phyloP scores from a whole-genome alignment of 306 rosid species.

The Vicia faba region DNA sequence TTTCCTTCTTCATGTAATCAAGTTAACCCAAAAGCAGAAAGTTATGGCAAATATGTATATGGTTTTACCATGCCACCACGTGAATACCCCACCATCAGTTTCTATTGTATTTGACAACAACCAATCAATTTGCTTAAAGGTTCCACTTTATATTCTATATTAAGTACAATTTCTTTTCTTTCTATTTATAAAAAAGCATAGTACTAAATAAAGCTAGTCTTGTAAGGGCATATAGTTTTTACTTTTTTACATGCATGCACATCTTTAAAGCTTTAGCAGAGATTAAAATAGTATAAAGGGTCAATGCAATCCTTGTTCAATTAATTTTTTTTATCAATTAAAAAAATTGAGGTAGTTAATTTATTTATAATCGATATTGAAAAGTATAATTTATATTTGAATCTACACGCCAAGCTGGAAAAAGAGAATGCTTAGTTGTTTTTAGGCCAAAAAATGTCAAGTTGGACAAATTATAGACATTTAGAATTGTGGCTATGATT shows the following conservation, averaged over 20 bases:
- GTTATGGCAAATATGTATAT: conserved; percentile 30
- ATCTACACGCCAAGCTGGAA: too few relatives aligned
- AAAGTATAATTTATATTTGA: too few relatives aligned
- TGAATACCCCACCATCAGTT: conserved; percentile 45
- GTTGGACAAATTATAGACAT: neutral
- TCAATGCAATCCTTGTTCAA: neutral
- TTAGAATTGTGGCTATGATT: neutral
- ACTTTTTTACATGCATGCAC: neutral
- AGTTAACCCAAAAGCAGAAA: conserved; percentile 39
- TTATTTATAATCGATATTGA: too few relatives aligned
- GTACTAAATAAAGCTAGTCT: neutral
- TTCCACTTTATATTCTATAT: conserved; percentile 7
- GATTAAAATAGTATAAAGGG: neutral
- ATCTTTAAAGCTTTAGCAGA: neutral
- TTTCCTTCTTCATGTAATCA: conserved; percentile 39
- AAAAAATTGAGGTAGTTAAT: too few relatives aligned
- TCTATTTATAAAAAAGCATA: neutral
- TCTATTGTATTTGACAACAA: conserved; percentile 16
- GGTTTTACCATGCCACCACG: conserved; percentile 54
- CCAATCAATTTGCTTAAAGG: conserved; percentile 15
- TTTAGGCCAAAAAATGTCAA: too few relatives aligned
- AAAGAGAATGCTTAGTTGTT: too few relatives aligned
- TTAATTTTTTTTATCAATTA: too few relatives aligned
- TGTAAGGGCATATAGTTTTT: neutral
- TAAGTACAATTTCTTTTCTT: too few relatives aligned